These are phyloP conservation scores for Kockiozyma suomiensis DNA, from an alignment of 805 yeast species.

Conservation along the genomic window DNA sequence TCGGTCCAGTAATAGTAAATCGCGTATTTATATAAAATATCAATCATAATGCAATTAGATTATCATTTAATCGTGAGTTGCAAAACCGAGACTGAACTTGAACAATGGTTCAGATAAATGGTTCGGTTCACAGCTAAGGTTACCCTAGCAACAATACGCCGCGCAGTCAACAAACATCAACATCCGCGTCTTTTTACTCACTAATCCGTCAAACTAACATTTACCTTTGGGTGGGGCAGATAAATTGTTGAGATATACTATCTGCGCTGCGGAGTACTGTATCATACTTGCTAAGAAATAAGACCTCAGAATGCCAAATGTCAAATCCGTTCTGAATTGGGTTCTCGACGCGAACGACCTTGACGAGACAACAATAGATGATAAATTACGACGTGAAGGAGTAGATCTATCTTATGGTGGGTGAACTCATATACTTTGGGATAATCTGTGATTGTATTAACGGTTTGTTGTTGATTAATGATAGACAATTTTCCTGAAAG, in stretches of 20 bases:
- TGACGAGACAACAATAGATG: slow-evolving; percentile 24
- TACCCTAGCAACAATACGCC: slow-evolving; percentile 4
- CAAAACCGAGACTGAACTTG: background rate
- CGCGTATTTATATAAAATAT: background rate
- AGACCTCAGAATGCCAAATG: background rate
- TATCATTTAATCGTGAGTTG: background rate
- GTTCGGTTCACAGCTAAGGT: background rate
- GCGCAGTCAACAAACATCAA: background rate
- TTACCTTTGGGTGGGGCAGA: no score
- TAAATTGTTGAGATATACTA: no score
- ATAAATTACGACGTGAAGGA: slow-evolving; percentile 14
- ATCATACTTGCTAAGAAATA: background rate
- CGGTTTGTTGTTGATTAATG: no score
- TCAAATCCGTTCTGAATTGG: slow-evolving; percentile 20
- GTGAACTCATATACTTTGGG: background rate
- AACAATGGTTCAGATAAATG: background rate
- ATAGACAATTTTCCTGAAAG: slow-evolving; percentile 24
- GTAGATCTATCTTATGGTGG: slow-evolving; percentile 5
- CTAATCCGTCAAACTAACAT: background rate
- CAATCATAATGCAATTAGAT: no score
- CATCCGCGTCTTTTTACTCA: background rate
- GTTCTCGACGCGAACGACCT: slow-evolving; percentile 19
- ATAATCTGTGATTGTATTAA: background rate
- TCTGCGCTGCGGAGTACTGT: background rate
- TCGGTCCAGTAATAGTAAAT: background rate